Evolutionary conservation across 1,284 basidiomycete genomes (phyloP).

Genomic region (Apiotrichum mycotoxinovorans): DNA sequence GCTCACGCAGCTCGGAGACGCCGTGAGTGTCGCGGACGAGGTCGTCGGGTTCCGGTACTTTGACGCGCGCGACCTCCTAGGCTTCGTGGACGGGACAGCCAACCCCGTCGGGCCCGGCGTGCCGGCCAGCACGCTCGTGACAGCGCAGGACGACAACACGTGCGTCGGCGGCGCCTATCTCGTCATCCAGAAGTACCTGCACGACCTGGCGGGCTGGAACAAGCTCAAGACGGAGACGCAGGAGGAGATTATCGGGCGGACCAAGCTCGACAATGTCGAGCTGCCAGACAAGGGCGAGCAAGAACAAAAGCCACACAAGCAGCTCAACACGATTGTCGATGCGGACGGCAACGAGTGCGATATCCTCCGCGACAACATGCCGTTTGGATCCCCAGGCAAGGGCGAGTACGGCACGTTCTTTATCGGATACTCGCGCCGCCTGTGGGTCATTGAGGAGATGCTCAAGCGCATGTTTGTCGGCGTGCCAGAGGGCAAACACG

Average conservation of each 20-base stretch:
- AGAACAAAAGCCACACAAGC: slow-evolving; percentile 20
- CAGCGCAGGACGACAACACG: background rate
- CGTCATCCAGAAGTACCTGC: slow-evolving; percentile 20
- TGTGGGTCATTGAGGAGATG: slow-evolving; percentile 24
- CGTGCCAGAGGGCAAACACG: slow-evolving; percentile 16
- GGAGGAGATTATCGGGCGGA: slow-evolving; percentile 17
- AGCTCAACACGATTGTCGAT: slow-evolving; percentile 13
- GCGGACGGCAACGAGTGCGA: slow-evolving; percentile 13
- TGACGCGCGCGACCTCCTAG: slow-evolving; percentile 21
- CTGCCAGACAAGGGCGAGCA: slow-evolving; percentile 8
- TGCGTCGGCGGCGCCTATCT: slow-evolving; percentile 14
- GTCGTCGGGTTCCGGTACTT: slow-evolving; percentile 20
- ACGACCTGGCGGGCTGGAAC: slow-evolving; percentile 16
- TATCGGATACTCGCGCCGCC: slow-evolving; percentile 16
- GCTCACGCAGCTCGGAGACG: slow-evolving; percentile 9
- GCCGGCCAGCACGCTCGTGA: slow-evolving; percentile 1
- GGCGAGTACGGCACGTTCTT: slow-evolving; percentile 21
- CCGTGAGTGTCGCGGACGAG: slow-evolving; percentile 10
- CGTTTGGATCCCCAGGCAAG: slow-evolving; percentile 14
- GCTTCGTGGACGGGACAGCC: slow-evolving; percentile 22
- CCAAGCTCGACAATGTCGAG: slow-evolving; percentile 21
- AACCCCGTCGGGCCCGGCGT: slow-evolving; percentile 17
- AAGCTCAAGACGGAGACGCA: slow-evolving; percentile 13
- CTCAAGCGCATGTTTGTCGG: slow-evolving; percentile 22
- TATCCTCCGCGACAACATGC: slow-evolving; percentile 25